Evolutionary conservation across 208 protist genomes (phyloP).

Genomic region (Acanthamoeba sp.): DNA sequence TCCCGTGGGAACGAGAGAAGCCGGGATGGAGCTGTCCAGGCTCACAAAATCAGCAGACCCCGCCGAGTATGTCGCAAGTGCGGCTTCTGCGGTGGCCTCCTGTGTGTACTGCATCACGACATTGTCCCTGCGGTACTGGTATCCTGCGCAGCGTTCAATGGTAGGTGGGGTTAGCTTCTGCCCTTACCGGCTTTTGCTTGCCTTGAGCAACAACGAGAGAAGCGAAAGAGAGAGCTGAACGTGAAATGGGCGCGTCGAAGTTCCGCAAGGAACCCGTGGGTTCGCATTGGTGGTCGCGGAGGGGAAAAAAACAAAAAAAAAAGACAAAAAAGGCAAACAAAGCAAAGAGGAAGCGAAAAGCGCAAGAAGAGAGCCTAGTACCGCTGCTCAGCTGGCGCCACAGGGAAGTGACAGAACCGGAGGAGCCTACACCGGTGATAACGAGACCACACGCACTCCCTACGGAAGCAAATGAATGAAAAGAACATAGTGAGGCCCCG

Average conservation of each 20-base stretch:
- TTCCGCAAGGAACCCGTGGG: no score
- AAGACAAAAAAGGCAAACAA: background rate
- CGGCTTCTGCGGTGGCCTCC: background rate
- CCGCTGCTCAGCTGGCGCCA: conserved; percentile 25
- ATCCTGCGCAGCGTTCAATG: background rate
- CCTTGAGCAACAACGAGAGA: no score
- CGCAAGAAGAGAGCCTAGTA: background rate
- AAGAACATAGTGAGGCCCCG: no score
- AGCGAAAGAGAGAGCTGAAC: no score
- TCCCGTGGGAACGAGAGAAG: background rate
- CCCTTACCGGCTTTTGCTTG: background rate
- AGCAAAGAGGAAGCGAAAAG: background rate
- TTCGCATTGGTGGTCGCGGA: no score
- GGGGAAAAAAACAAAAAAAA: no score
- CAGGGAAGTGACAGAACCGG: conserved; percentile 20
- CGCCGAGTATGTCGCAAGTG: background rate
- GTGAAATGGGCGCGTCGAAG: no score
- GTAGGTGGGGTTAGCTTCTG: background rate
- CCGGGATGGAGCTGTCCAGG: background rate
- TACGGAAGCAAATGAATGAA: no score
- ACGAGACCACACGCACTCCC: background rate
- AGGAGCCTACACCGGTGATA: conserved; percentile 16
- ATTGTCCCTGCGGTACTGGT: conserved; percentile 46
- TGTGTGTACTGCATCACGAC: conserved; percentile 43
- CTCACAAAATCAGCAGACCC: background rate